Percentiles rank a stretch among this genome's conserved stretches.
phyloP scores from a whole-genome alignment of 192 early-diverging fungal species.

The Mycoemilia scoparia region DNA sequence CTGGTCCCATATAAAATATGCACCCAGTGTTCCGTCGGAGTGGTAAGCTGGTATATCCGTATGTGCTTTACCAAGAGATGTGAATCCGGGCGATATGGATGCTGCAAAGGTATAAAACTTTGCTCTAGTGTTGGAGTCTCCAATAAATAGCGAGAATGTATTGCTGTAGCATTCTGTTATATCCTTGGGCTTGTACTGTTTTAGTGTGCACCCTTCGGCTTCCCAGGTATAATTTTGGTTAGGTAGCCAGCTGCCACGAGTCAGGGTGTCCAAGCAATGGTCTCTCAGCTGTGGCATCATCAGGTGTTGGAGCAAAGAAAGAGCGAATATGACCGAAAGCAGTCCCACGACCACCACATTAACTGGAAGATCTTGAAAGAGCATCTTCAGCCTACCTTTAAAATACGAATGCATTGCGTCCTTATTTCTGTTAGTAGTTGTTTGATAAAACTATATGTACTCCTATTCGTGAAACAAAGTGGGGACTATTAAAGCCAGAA shows the following conservation, averaged over 20 bases:
- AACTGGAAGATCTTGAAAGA: no score
- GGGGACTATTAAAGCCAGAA: no score
- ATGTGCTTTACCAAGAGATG: constrained; percentile 13
- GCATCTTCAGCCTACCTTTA: no score
- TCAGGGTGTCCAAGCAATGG: constrained; percentile 8
- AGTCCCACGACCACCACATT: no score
- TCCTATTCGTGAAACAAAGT: no score
- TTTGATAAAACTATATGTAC: no score
- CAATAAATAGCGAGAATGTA: constrained; percentile 31
- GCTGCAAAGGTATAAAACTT: constrained; percentile 35
- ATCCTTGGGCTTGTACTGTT: constrained; percentile 28
- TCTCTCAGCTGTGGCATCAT: no score
- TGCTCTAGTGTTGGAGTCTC: constrained; percentile 47
- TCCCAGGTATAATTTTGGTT: no score
- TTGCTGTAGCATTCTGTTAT: constrained; percentile 25
- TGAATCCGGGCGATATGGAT: constrained; percentile 18
- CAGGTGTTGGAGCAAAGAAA: no score
- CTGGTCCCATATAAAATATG: constrained; percentile 60
- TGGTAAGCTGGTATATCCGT: constrained; percentile 12
- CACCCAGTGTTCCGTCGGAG: constrained; percentile 8
- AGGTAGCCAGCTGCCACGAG: constrained; percentile 3
- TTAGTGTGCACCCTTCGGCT: constrained; percentile 38
- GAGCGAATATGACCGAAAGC: no score
- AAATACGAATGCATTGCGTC: no score
- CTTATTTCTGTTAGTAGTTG: no score